Conservation (phyloP, 495 filamentous ascomycete species). For the Chaetomium fimeti region DNA sequence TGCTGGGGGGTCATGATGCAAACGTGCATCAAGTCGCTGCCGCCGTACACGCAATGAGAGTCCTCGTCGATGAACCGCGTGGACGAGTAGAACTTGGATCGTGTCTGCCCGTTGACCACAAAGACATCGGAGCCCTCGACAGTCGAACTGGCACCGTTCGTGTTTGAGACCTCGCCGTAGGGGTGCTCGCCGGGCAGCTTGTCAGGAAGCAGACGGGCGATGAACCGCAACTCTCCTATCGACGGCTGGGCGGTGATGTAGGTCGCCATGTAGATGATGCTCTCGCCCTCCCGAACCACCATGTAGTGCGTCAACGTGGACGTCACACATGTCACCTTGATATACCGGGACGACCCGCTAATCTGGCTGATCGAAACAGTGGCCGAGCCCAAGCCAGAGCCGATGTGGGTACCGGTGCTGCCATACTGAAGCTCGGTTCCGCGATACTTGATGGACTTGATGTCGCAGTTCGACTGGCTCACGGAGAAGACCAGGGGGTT, state of each 20-base stretch:
- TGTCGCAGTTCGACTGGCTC: conserved; percentile 57
- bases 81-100: conserved; percentile 68
- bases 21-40: conserved; percentile 45
- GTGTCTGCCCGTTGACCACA: conserved; percentile 58
- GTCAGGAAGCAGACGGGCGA: conserved; percentile 58
- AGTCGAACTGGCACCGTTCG: conserved; percentile 46
- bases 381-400: conserved; percentile 59
- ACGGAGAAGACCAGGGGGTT: conserved; percentile 59
- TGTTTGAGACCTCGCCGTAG: conserved; percentile 52
- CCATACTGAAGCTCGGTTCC: conserved; percentile 57
- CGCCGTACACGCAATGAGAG: conserved; percentile 57
- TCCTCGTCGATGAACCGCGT: conserved; percentile 66
- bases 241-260: conserved; percentile 59
- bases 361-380: conserved; percentile 54
- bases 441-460: conserved; percentile 60
- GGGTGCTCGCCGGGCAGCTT: conserved; percentile 57
- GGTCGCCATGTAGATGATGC: conserved; percentile 62
- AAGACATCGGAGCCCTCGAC: conserved; percentile 66
- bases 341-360: conserved; percentile 44
- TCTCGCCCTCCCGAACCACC: conserved; percentile 58
- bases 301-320: conserved; percentile 62
- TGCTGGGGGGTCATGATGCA: conserved; percentile 54
- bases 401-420: conserved; percentile 54
- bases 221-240: conserved; percentile 63
- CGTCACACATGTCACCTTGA: conserved; percentile 62